Conservation (phyloP, 169 alveolate species). For the Cyclospora cayetanensis region DNA sequence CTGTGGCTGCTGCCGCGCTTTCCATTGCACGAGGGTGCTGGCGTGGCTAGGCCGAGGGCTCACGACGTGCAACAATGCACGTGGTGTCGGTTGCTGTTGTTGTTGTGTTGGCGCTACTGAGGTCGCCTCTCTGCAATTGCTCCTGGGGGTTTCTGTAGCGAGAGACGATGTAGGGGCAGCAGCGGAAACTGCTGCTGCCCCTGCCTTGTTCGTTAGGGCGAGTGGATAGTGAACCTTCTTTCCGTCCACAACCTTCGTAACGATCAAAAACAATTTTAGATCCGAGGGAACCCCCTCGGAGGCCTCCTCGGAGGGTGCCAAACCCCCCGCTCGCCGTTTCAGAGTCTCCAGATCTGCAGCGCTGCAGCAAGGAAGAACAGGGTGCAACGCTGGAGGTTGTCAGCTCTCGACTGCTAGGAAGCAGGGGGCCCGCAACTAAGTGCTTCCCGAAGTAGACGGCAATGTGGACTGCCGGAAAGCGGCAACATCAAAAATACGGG, state of each 20-base stretch:
- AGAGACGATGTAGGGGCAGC: background rate
- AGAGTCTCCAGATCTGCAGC: constrained; percentile 17
- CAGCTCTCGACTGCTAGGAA: too few relatives aligned
- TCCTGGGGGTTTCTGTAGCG: background rate
- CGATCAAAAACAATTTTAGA: background rate
- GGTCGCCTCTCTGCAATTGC: background rate
- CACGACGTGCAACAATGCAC: background rate
- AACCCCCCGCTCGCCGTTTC: background rate
- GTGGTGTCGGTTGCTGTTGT: background rate
- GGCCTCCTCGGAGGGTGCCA: background rate
- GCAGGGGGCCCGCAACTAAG: too few relatives aligned
- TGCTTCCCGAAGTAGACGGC: too few relatives aligned
- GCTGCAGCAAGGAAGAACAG: background rate
- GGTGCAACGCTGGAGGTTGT: too few relatives aligned
- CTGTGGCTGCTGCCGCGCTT: background rate
- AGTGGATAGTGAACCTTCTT: background rate
- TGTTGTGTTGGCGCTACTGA: background rate
- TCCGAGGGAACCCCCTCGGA: background rate
- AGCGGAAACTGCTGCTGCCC: background rate
- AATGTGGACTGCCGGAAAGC: too few relatives aligned
- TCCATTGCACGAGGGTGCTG: background rate
- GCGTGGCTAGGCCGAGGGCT: background rate
- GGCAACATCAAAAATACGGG: too few relatives aligned
- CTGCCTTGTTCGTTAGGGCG: background rate
- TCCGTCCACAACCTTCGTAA: background rate